Percentiles rank a stretch among this genome's conserved stretches.
Evolutionary conservation across 805 yeast species (phyloP).

Genomic region (Barnettozyma californica): DNA sequence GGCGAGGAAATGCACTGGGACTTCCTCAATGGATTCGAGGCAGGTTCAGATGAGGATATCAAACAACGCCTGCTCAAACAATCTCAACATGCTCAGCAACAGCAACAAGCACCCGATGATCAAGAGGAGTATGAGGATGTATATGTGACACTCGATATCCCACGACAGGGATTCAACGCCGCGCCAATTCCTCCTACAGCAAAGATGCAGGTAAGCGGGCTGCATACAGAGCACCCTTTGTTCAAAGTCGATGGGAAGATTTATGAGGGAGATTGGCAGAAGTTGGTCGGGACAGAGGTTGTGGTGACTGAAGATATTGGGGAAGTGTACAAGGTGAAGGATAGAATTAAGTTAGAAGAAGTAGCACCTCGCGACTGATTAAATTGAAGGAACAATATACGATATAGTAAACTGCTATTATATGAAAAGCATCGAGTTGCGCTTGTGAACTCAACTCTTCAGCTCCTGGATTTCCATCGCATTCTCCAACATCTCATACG

Average conservation of each 20-base stretch:
- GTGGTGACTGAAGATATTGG: conserved; percentile 27
- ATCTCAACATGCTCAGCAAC: background rate
- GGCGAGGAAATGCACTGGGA: conserved; percentile 97
- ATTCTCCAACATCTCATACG: conserved; percentile 41
- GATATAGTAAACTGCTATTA: background rate
- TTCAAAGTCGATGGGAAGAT: conserved; percentile 53
- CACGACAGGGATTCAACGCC: conserved; percentile 30
- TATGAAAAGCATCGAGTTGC: background rate
- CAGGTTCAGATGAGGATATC: conserved; percentile 87
- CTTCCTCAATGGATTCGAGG: conserved; percentile 71
- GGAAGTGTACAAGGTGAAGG: conserved; percentile 16
- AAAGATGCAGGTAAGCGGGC: conserved; percentile 49
- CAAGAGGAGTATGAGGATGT: conserved; percentile 39
- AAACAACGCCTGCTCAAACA: conserved; percentile 38
- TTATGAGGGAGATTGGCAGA: conserved; percentile 73
- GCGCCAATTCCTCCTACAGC: conserved; percentile 33
- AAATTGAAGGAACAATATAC: background rate
- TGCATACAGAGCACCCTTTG: conserved; percentile 50
- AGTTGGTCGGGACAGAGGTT: conserved; percentile 72
- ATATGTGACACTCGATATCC: conserved; percentile 50
- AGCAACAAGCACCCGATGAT: background rate
- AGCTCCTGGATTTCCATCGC: conserved; percentile 3
- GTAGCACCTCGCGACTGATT: conserved; percentile 16
- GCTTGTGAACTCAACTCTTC: background rate
- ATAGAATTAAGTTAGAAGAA: conserved; percentile 20